Conservation (phyloP, 1,284 basidiomycete genomes). For the Apiotrichum porosum region DNA sequence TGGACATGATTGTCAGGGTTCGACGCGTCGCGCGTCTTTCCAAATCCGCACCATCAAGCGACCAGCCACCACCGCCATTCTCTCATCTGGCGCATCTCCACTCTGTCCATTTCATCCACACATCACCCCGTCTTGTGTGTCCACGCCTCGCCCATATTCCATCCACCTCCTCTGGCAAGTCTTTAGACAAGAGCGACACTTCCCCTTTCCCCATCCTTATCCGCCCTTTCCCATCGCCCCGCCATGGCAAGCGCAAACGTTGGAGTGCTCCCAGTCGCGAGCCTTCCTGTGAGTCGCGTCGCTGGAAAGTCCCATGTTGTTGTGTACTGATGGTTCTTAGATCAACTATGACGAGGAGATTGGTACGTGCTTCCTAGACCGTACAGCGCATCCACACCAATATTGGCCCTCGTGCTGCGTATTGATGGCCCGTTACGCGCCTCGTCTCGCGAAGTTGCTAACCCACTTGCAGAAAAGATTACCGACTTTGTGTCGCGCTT, state of each 20-base stretch:
- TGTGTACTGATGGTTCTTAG: constrained; percentile 12
- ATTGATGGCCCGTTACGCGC: no score
- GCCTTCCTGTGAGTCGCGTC: constrained; percentile 36
- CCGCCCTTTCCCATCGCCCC: neutral
- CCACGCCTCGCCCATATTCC: no score
- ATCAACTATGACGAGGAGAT: constrained; percentile 45
- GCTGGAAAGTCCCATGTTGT: neutral
- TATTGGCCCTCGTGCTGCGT: no score
- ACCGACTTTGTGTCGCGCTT: constrained; percentile 41
- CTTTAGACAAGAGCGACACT: neutral
- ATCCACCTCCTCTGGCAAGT: neutral
- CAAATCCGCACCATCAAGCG: no score
- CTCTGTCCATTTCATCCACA: no score
- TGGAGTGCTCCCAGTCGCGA: constrained; percentile 46
- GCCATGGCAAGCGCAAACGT: constrained; percentile 10
- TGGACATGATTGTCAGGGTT: no score
- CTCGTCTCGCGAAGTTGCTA: no score
- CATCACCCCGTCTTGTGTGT: no score
- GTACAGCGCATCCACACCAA: neutral
- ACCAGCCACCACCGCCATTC: no score
- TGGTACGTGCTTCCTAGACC: constrained; percentile 16
- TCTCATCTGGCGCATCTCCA: no score
- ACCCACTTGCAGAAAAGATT: constrained; percentile 32
- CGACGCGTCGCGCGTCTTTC: no score
- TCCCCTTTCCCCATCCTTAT: neutral